A percentile compares a stretch with the other conserved stretches of the same genome.
phyloP scores from a whole-genome alignment of 768 basidiomycete species.

The Cystofilobasidium bisporidii region DNA sequence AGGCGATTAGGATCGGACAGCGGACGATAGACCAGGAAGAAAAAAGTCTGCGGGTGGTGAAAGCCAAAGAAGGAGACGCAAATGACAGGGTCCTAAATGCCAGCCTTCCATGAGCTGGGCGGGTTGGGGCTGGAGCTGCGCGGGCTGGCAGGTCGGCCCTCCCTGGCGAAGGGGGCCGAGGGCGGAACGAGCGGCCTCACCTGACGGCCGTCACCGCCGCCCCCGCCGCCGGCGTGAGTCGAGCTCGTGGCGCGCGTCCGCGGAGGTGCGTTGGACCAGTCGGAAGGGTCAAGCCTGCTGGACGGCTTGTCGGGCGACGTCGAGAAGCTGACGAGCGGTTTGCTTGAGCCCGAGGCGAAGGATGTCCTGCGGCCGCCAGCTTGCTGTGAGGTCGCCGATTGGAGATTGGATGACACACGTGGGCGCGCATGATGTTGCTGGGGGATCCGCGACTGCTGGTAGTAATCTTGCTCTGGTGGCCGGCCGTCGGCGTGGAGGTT shows the following conservation, averaged over 20 bases:
- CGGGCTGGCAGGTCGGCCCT: not conserved
- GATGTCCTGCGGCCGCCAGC: not conserved
- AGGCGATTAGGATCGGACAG: too few species aligned
- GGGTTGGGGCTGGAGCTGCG: not conserved
- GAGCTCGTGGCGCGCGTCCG: not conserved
- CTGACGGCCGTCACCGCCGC: too few species aligned
- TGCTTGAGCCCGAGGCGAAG: not conserved
- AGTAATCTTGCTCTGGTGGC: not conserved
- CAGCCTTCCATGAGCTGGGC: not conserved
- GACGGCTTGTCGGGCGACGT: not conserved
- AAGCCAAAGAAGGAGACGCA: too few species aligned
- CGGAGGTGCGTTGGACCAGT: too few species aligned
- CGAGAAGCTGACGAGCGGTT: constrained; percentile 1
- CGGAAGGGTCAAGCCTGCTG: too few species aligned
- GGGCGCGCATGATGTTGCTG: not conserved
- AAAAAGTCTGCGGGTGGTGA: too few species aligned
- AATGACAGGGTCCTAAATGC: not conserved
- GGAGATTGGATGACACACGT: not conserved
- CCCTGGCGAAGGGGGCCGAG: not conserved
- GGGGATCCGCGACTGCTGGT: constrained; percentile 1
- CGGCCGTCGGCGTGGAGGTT: not conserved
- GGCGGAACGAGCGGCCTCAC: not conserved
- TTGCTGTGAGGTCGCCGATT: too few species aligned
- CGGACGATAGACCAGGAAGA: not conserved
- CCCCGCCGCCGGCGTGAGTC: not conserved